Conservation (phyloP, 2,329 filamentous ascomycete species). For the Remersonia thermophila region DNA sequence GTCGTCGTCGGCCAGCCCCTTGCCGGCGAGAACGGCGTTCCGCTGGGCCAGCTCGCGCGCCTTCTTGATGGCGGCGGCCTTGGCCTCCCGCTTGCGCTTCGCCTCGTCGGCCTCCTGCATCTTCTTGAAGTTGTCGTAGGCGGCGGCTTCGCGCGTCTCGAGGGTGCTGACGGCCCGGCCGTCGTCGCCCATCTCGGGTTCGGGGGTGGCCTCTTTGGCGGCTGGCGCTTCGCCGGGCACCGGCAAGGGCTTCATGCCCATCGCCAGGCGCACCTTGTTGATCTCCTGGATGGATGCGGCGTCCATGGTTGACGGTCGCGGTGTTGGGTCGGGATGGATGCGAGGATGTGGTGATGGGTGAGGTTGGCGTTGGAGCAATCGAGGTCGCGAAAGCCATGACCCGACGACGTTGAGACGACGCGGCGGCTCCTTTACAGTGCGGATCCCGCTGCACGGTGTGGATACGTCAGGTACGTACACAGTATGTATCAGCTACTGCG, state of each 20-base stretch:
- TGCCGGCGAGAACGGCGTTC: conserved; percentile 63
- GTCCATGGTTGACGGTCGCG: conserved; percentile 35
- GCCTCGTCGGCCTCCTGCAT: conserved; percentile 58
- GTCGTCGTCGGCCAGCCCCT: conserved; percentile 69
- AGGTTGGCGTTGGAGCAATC: neutral
- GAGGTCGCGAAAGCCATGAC: no score
- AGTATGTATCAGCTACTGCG: no score
- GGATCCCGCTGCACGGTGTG: no score
- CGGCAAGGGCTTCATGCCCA: conserved; percentile 82
- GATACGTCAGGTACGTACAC: no score
- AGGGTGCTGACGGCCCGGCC: conserved; percentile 56
- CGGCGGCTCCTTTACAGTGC: no score
- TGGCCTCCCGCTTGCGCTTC: conserved; percentile 68
- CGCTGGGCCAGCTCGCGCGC: conserved; percentile 75
- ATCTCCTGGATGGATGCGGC: conserved; percentile 79
- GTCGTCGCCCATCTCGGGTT: conserved; percentile 51
- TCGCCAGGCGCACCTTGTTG: conserved; percentile 77
- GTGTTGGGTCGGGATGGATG: no score
- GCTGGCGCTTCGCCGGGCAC: conserved; percentile 53
- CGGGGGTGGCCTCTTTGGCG: conserved; percentile 26
- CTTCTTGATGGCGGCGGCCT: conserved; percentile 72
- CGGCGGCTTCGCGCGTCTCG: conserved; percentile 63
- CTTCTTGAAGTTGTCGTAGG: conserved; percentile 60
- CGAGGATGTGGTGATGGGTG: neutral
- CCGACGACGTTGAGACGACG: no score